A percentile compares a stretch with the other conserved stretches of the same genome.
These are phyloP conservation scores for Thielaviopsis ethacetica DNA, from an alignment of 2,329 filamentous ascomycete species.

Conservation along the genomic window DNA sequence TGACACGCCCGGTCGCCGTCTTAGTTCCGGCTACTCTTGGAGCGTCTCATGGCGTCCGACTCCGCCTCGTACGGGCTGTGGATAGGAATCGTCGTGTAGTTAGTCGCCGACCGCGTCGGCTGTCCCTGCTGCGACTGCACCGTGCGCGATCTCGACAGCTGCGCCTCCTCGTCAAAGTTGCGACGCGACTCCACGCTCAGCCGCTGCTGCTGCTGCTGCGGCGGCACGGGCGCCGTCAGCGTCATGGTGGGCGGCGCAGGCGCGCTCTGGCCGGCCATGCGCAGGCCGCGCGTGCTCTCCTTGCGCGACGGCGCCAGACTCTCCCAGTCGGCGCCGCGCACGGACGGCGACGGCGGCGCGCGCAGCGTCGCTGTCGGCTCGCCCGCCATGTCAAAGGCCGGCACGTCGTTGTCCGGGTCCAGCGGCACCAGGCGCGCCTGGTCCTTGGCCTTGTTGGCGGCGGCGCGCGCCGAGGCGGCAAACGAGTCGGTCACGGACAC, in stretches of 20 bases:
- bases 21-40: conserved; percentile 9
- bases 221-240: conserved; percentile 12
- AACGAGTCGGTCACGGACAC: conserved; percentile 57
- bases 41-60: conserved; percentile 1
- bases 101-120: not conserved
- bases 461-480: conserved; percentile 41
- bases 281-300: conserved; percentile 31
- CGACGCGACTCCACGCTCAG: conserved; percentile 19
- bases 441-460: conserved; percentile 40
- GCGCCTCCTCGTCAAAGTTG: conserved; percentile 28
- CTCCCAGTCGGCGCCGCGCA: conserved; percentile 6
- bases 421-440: conserved; percentile 47
- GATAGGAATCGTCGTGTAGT: conserved; percentile 1
- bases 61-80: conserved; percentile 3
- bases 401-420: conserved; percentile 14
- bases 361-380: not conserved
- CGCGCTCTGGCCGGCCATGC: conserved; percentile 29
- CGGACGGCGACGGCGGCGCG: conserved; percentile 3
- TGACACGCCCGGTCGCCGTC: too few relatives aligned
- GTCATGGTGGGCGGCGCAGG: conserved; percentile 19
- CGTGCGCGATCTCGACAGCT: conserved; percentile 6
- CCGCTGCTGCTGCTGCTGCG: conserved; percentile 3
- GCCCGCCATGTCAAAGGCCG: not conserved
- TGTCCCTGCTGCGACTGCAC: not conserved
- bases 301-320: conserved; percentile 17